Percentiles rank a stretch among this genome's conserved stretches.
These are phyloP conservation scores for Rhizophora apiculata DNA, from an alignment of 345 rosid species.

Conservation along the genomic window DNA sequence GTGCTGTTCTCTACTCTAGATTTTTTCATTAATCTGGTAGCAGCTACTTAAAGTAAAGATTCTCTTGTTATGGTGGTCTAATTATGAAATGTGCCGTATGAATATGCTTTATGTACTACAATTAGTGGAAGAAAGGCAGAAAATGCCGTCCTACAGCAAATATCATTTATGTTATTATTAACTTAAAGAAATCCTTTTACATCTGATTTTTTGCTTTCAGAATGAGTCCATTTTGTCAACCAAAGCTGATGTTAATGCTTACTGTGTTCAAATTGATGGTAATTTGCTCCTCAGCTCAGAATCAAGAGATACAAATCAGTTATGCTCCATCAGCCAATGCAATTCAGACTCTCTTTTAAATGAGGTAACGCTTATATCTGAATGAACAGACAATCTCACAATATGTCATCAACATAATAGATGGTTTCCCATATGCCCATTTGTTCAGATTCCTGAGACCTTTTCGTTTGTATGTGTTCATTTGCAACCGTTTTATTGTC, in stretches of 20 bases:
- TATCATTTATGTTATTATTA: too few relatives aligned
- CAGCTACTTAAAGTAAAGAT: too few relatives aligned
- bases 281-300: conserved; percentile 67
- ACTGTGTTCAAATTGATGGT: conserved; percentile 26
- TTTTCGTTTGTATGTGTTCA: too few relatives aligned
- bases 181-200: too few relatives aligned
- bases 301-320: conserved; percentile 76
- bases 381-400: neutral
- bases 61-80: too few relatives aligned
- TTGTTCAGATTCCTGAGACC: neutral
- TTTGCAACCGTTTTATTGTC: too few relatives aligned
- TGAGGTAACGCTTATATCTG: conserved; percentile 47
- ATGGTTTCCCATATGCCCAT: neutral
- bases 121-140: neutral
- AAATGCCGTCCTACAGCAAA: neutral
- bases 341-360: conserved; percentile 80
- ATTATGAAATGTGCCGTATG: neutral
- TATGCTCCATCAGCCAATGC: conserved; percentile 96
- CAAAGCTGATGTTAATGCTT: conserved; percentile 3
- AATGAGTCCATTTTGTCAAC: neutral
- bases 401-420: neutral
- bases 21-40: too few relatives aligned
- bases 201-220: neutral
- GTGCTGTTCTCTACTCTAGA: too few relatives aligned
- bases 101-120: neutral